A percentile compares a stretch with the other conserved stretches of the same genome.
These are phyloP conservation scores for Hippophae rhamnoides DNA, from an alignment of 306 rosid species.

Conservation along the genomic window DNA sequence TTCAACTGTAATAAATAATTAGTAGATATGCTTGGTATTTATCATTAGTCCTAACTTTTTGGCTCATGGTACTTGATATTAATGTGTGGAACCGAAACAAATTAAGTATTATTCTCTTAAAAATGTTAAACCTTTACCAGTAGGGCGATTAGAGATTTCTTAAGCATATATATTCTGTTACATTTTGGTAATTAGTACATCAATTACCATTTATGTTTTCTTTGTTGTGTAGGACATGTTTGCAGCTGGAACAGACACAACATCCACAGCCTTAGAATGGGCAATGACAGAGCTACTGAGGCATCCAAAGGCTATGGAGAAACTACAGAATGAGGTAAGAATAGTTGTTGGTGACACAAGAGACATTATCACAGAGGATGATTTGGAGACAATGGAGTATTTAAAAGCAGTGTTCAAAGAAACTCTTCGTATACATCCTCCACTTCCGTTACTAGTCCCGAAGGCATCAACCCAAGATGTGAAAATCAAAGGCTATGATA, in stretches of 20 bases:
- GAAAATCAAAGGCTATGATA: neutral
- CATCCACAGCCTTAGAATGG: neutral
- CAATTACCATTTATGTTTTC: no score
- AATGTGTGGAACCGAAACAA: no score
- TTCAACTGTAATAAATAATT: no score
- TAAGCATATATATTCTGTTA: neutral
- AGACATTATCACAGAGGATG: neutral
- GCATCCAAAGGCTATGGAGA: neutral
- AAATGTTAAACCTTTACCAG: no score
- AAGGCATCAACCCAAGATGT: neutral
- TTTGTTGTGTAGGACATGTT: slow-evolving; percentile 4
- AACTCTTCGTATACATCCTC: neutral
- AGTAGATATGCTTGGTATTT: no score
- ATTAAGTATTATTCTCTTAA: no score
- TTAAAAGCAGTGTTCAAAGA: slow-evolving; percentile 1
- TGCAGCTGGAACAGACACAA: slow-evolving; percentile 6
- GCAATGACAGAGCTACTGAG: slow-evolving; percentile 2
- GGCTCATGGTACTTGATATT: no score
- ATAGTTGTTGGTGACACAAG: neutral
- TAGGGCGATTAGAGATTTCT: no score
- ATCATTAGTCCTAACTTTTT: no score
- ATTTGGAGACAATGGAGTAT: neutral
- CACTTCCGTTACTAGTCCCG: neutral
- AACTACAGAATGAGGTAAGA: neutral
- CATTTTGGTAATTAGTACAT: neutral